Percentiles rank a stretch among this genome's conserved stretches.
Conservation (phyloP, 768 basidiomycete genomes). For the Pulveroboletus sp. region DNA sequence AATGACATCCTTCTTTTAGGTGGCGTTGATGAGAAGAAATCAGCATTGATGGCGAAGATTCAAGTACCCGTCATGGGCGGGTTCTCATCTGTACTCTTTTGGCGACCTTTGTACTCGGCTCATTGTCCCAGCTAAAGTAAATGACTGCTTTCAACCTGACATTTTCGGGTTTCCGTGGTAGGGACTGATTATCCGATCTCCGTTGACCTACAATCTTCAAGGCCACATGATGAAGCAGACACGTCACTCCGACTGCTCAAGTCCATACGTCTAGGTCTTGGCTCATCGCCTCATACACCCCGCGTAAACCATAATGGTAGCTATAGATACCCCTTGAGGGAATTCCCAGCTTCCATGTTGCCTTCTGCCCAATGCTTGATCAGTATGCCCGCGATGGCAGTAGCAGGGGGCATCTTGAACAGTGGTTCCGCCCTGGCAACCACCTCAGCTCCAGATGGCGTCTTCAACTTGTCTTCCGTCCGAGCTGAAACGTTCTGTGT, state of each 20-base stretch:
- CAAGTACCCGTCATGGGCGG: background rate
- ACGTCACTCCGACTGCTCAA: background rate
- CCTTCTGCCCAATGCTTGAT: conserved; percentile 78
- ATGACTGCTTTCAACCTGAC: too few species aligned
- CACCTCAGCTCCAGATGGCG: conserved; percentile 13
- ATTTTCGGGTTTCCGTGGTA: too few species aligned
- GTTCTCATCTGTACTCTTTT: background rate
- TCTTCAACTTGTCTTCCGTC: conserved; percentile 21
- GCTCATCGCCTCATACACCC: background rate
- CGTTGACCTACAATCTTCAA: background rate
- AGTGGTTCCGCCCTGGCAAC: conserved; percentile 40
- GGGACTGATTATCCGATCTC: too few species aligned
- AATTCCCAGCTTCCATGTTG: conserved; percentile 43
- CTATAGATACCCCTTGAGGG: conserved; percentile 44
- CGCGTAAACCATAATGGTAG: background rate
- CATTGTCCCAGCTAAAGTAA: too few species aligned
- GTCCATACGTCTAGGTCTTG: background rate
- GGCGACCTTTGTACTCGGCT: too few species aligned
- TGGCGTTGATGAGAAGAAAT: too few species aligned
- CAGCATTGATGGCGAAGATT: too few species aligned
- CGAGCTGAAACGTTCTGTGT: conserved; percentile 20
- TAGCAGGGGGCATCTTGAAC: conserved; percentile 71
- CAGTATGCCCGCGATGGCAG: conserved; percentile 81
- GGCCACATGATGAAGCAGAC: background rate
- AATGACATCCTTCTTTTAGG: too few species aligned